These are phyloP conservation scores for Parmelia sp. DNA, from an alignment of 495 filamentous ascomycete genomes.

Conservation along the genomic window DNA sequence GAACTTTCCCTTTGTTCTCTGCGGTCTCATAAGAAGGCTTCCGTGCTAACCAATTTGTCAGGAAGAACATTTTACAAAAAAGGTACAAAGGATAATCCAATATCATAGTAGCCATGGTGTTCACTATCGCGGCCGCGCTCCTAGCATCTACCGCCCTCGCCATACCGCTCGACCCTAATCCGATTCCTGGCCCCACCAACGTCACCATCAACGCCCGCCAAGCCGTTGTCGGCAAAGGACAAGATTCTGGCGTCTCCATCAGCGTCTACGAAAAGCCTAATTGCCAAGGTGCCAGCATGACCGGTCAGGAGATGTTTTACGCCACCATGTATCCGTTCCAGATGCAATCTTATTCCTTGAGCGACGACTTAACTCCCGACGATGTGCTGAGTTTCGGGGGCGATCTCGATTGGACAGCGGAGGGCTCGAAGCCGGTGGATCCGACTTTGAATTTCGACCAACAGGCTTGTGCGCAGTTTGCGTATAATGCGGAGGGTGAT, in stretches of 20 bases:
- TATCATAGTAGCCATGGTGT: neutral
- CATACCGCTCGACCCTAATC: neutral
- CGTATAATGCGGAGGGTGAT: neutral
- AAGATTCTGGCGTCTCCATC: neutral
- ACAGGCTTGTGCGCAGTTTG: neutral
- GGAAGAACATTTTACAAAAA: too few relatives aligned
- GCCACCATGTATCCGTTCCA: neutral
- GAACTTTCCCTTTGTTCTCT: too few relatives aligned
- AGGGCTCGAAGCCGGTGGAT: neutral
- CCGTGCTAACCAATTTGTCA: too few relatives aligned
- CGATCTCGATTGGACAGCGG: neutral
- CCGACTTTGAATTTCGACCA: neutral
- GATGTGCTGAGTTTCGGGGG: neutral
- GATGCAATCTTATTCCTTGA: neutral
- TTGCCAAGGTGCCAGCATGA: neutral
- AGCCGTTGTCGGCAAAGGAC: neutral
- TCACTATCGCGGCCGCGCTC: neutral
- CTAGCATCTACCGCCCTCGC: neutral
- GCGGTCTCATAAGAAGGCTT: too few relatives aligned
- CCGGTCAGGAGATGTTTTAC: neutral
- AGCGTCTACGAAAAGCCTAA: neutral
- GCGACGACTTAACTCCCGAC: neutral
- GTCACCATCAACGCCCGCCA: neutral
- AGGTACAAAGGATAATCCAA: neutral
- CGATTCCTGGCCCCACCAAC: neutral